Percentiles rank a stretch among this genome's conserved stretches.
phyloP scores from a whole-genome alignment of 1,139 yeast species.

The Zygoascus sp. region DNA sequence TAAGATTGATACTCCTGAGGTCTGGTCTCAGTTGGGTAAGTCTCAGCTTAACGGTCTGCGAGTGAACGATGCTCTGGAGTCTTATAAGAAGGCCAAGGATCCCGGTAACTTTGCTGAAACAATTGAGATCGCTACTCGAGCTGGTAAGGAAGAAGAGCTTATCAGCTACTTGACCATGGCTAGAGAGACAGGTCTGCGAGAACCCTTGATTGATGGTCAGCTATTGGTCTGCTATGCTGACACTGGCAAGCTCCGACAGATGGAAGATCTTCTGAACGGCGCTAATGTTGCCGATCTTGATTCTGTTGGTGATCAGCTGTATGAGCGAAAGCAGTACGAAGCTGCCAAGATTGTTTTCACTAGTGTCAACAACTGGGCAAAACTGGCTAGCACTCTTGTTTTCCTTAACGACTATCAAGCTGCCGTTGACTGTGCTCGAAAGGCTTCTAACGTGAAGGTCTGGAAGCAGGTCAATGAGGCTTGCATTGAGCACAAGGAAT shows the following conservation, averaged over 20 bases:
- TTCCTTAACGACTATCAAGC: constrained; percentile 88
- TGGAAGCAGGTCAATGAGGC: constrained; percentile 99
- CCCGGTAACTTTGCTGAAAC: constrained; percentile 89
- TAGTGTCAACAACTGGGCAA: constrained; percentile 88
- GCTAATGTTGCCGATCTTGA: constrained; percentile 93
- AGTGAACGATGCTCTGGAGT: constrained; percentile 84
- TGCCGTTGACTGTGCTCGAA: constrained; percentile 98
- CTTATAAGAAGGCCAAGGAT: constrained; percentile 79
- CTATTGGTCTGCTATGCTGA: constrained; percentile 83
- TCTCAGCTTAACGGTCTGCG: constrained; percentile 95
- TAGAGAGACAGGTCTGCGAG: constrained; percentile 76
- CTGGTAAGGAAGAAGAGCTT: constrained; percentile 93
- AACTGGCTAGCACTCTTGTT: constrained; percentile 91
- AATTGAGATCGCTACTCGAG: constrained; percentile 91
- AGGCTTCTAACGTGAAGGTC: constrained; percentile 87
- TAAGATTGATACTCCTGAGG: constrained; percentile 74
- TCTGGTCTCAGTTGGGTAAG: constrained; percentile 94
- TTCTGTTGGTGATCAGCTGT: constrained; percentile 85
- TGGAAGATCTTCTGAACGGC: constrained; percentile 77
- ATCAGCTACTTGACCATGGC: constrained; percentile 88
- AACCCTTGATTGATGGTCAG: constrained; percentile 90
- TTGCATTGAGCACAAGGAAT: constrained; percentile 91
- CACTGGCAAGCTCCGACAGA: constrained; percentile 68
- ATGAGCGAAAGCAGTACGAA: constrained; percentile 75
- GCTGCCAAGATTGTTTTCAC: constrained; percentile 89